Base-by-base conservation (phyloP, 371 early-diverging fungal genomes). In the Rhizopus arrhizus region DNA sequence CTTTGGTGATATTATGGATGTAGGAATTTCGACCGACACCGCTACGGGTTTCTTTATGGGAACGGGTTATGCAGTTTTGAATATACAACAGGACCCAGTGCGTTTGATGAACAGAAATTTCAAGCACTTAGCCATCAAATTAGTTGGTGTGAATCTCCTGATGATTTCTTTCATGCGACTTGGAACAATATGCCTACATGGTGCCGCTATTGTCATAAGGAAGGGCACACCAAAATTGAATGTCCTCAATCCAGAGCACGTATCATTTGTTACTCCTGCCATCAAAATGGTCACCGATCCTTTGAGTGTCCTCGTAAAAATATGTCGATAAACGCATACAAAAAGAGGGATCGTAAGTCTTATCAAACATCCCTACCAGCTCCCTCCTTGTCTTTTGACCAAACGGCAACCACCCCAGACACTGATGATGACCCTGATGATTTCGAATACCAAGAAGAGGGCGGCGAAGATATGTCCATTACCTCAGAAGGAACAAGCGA, bases 161-260 rank as follows among this genome's bases (percentile, higher is more conserved):
- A 46, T 15, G 59, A 52, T n/a, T 3, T 50, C 3, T 50, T 50
- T 34, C 43, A 50, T 43, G 34, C 52, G 0, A 59, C 59, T 2
- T 50, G 40, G 40, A 38, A 41, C 3, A 43, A 56, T n/a, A 59
- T 53, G 60, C 60, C 53, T 0, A 59, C 60, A 0, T 46, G 53
- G 60, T 59, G 53, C 22, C 22, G 60, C 0, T 59, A 53, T n/a
- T 59, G 53, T 22, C 60, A 59, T 16, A 34, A 45, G 5, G 47
- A 43, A 12, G 59, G 45, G 1, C 53, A 53, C 5, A 59, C 52
- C 9, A 59, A 59, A 13, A 35, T 43, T 29, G 46, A 28, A 28
- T 59, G 60, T 36, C 15, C 13, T 5, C 8, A 4, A 13, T 43
- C 60, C 4, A 9, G 0, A 10, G 60, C 53, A n/a, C 28, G 47